Base-by-base conservation (phyloP, 2,329 filamentous ascomycete species). In the Alternaria burnsii region DNA sequence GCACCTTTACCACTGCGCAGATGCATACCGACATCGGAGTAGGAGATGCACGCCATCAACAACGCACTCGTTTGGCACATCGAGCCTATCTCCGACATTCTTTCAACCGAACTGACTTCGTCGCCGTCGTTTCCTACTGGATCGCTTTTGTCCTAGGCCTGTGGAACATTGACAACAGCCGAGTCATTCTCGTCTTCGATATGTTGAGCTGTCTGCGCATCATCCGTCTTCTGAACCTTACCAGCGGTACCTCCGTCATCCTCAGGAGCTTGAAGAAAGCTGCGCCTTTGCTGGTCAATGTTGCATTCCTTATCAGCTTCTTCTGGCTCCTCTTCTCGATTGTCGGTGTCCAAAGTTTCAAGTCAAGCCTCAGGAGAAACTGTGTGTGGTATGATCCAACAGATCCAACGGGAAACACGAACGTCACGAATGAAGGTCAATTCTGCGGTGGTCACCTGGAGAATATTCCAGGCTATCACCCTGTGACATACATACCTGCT, bases 251-350 rank as follows among this genome's bases (percentile, higher is more conserved):
- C 58, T 91, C 94, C 54, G 91, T 98, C 59, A 99, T 99, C 72
- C 82, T 99, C 44, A 88, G 93, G 76, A 98, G 94, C 85, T 79
- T 99, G 62, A 99, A 99, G 76, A 97, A 97, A 76, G 94, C 95
- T 2, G 93, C 94, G 0, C 95, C 96, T 2, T 83, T 97, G 36
- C 87, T 99, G 24, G 88, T 97, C 26, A 93, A 97, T 63, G 94
- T 99, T 32, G 94, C 92, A 1, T 97, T 99, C 75, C 83, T 99
- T 22, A 93, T 99, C 67, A 87, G 91, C 14, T 99, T 99, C 80
- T 99, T 99, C 80, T 99, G 95, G 95, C 86, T 99, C 42, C 82
- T 98, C 11, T 99, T 99, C 80, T 95, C 93, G 38, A 97, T 99
- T 63, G 89, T 99, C 59, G 96, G 95, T 6, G 91, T 99, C 22